phyloP scores from a whole-genome alignment of 2,329 filamentous ascomycete genomes.

The Aureobasidium leucospermi region DNA sequence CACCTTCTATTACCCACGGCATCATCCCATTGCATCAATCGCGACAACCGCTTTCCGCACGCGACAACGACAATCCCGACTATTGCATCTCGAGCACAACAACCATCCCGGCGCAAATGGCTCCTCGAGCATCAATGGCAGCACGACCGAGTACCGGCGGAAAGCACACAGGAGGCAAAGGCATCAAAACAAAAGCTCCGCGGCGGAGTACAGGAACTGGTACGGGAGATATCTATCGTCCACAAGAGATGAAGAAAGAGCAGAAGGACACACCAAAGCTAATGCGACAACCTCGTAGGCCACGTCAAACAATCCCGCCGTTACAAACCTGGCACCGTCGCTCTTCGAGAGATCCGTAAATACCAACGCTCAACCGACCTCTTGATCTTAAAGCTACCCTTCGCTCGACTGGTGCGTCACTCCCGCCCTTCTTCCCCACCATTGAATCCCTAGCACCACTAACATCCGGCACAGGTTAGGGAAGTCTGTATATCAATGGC shows the following conservation, averaged over 20 bases:
- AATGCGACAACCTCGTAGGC: neutral
- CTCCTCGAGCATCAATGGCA: neutral
- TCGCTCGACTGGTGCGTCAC: constrained; percentile 73
- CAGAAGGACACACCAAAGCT: neutral
- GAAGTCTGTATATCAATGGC: constrained; percentile 97
- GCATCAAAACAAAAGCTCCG: constrained; percentile 10
- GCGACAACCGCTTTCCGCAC: neutral
- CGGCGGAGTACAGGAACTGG: neutral
- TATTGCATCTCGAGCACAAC: neutral
- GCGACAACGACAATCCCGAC: neutral
- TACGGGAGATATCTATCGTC: neutral
- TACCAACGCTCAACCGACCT: constrained; percentile 98
- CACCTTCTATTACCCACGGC: neutral
- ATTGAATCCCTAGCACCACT: neutral
- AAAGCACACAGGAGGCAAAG: constrained; percentile 16
- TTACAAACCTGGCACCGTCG: constrained; percentile 66
- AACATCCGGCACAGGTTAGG: constrained; percentile 49
- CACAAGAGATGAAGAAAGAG: neutral
- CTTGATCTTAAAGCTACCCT: constrained; percentile 92
- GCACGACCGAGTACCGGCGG: constrained; percentile 23
- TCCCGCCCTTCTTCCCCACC: neutral
- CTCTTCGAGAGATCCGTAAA: constrained; percentile 95
- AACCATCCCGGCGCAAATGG: neutral
- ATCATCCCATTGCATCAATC: neutral
- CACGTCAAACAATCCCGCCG: constrained; percentile 26